Conservation (phyloP, 495 filamentous ascomycete genomes). For the Penicillium egyptiacum region DNA sequence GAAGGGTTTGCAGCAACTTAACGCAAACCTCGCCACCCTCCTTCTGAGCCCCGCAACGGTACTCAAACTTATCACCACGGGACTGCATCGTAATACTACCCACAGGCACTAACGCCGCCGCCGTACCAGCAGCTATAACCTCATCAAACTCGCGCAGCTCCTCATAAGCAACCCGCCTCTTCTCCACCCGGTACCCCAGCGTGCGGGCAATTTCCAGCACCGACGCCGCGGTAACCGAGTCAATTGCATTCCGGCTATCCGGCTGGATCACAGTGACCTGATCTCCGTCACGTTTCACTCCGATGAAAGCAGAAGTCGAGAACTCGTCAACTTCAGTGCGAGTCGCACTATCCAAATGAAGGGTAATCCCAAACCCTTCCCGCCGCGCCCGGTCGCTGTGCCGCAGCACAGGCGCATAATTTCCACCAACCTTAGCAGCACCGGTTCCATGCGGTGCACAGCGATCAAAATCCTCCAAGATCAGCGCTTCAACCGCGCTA, state of each 20-base stretch:
- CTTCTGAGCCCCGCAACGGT: conserved; percentile 58
- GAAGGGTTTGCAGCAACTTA: conserved; percentile 70
- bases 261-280: conserved; percentile 73
- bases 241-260: conserved; percentile 76
- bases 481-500: conserved; percentile 73
- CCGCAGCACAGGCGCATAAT: conserved; percentile 69
- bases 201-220: conserved; percentile 64
- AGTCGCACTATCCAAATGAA: conserved; percentile 80
- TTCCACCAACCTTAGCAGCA: conserved; percentile 56
- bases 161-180: conserved; percentile 56
- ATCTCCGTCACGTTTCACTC: conserved; percentile 55
- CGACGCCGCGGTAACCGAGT: conserved; percentile 75
- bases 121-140: conserved; percentile 89
- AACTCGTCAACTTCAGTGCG: conserved; percentile 86
- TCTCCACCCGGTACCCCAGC: conserved; percentile 68
- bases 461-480: conserved; percentile 66
- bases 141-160: conserved; percentile 77
- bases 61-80: conserved; percentile 64
- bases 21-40: conserved; percentile 72
- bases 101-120: conserved; percentile 88
- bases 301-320: conserved; percentile 83
- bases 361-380: conserved; percentile 79
- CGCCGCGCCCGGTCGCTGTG: conserved; percentile 72
- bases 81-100: conserved; percentile 76
- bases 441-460: conserved; percentile 56